A percentile compares a stretch with the other conserved stretches of the same genome.
phyloP scores from a whole-genome alignment of 2,329 filamentous ascomycete species.

The Penicillium sp. region DNA sequence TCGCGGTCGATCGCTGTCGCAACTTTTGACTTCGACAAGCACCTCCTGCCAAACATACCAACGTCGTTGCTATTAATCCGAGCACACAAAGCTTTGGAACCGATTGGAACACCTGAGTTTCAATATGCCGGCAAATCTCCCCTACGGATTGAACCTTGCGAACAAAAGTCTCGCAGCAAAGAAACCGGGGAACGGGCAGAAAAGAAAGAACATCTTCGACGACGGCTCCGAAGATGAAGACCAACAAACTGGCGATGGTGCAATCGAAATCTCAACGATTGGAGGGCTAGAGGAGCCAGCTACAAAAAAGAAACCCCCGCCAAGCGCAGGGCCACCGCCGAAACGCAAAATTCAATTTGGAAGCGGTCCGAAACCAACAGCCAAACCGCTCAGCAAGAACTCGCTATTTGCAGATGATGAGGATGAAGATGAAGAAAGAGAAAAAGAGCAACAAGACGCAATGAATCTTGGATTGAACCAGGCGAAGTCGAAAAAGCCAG shows the following conservation, averaged over 20 bases:
- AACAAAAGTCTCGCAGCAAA: constrained; percentile 33
- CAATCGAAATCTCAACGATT: constrained; percentile 40
- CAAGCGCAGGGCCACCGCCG: constrained; percentile 25
- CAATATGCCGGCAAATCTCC: constrained; percentile 36
- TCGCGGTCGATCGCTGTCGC: constrained; percentile 13
- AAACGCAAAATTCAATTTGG: constrained; percentile 39
- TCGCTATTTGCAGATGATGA: constrained; percentile 42
- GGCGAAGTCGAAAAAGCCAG: constrained; percentile 16
- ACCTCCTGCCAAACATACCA: neutral
- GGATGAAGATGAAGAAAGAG: constrained; percentile 30
- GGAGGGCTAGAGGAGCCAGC: constrained; percentile 36
- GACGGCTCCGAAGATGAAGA: constrained; percentile 42
- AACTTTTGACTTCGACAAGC: constrained; percentile 14
- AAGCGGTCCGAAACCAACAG: constrained; percentile 24
- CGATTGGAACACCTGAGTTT: neutral
- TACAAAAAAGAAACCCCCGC: constrained; percentile 18
- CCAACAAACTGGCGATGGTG: constrained; percentile 21
- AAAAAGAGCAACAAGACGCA: constrained; percentile 19
- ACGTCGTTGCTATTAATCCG: neutral
- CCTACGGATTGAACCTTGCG: constrained; percentile 46
- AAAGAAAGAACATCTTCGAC: constrained; percentile 51
- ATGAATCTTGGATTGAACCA: constrained; percentile 29
- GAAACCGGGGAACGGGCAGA: constrained; percentile 40
- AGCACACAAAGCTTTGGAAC: neutral
- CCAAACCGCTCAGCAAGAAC: constrained; percentile 37